phyloP scores from a whole-genome alignment of 441 rosid species.

The Pelargonium citronellum region DNA sequence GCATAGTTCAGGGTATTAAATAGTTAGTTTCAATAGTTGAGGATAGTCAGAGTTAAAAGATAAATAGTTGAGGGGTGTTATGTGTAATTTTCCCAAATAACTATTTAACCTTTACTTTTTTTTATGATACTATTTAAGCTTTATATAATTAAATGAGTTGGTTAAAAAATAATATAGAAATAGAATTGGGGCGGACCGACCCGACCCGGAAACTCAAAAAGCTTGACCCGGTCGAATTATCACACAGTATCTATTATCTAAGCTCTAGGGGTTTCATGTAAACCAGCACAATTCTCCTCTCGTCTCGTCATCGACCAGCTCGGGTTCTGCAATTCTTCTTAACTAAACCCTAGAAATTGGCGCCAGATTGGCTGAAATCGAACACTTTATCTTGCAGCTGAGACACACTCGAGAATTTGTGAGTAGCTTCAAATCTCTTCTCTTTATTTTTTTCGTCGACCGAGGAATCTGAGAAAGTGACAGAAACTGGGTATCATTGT shows the following conservation, averaged over 20 bases:
- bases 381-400: not conserved
- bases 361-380: not conserved
- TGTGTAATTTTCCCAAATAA: too few relatives aligned
- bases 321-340: conserved; percentile 1
- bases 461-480: not conserved
- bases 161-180: too few relatives aligned
- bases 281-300: not conserved
- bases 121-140: too few relatives aligned
- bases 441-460: not conserved
- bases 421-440: not conserved
- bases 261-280: not conserved
- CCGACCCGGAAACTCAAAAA: too few relatives aligned
- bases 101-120: too few relatives aligned
- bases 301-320: not conserved
- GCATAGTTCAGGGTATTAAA: too few relatives aligned
- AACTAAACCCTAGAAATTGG: conserved; percentile 1
- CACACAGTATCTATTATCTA: not conserved
- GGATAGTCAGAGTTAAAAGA: too few relatives aligned
- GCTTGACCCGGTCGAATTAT: too few relatives aligned
- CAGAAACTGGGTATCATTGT: not conserved
- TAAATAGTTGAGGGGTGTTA: too few relatives aligned
- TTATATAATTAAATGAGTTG: too few relatives aligned
- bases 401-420: not conserved
- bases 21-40: too few relatives aligned
- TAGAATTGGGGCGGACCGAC: too few relatives aligned